Percentiles rank a stretch among this genome's conserved stretches.
Evolutionary conservation across 768 basidiomycete species (phyloP).

Genomic region (Cystobasidium tubakii): DNA sequence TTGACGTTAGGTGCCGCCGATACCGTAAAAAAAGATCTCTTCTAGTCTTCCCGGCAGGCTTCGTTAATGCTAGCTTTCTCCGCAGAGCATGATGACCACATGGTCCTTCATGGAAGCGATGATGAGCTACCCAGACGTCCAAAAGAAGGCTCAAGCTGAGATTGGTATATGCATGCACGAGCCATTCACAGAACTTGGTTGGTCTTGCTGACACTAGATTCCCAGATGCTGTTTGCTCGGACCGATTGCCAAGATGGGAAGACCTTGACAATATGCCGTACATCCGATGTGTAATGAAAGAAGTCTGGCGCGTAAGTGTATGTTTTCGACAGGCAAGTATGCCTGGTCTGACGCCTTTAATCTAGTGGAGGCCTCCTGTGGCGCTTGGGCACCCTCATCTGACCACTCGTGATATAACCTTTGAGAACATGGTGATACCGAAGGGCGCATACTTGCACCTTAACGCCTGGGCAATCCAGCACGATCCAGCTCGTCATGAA

Average conservation of each 20-base stretch:
- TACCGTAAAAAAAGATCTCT: not conserved
- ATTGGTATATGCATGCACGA: not conserved
- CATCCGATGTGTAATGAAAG: constrained; percentile 3
- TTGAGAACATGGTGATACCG: not conserved
- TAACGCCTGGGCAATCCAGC: constrained; percentile 11
- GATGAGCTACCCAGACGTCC: constrained; percentile 6
- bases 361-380: constrained; percentile 4
- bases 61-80: not conserved
- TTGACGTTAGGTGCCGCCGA: constrained; percentile 22
- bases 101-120: constrained; percentile 30
- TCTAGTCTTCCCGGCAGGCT: not conserved
- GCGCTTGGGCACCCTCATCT: constrained; percentile 7
- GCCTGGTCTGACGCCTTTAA: too few relatives aligned
- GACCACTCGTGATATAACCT: not conserved
- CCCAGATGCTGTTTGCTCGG: not conserved
- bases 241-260: constrained; percentile 5
- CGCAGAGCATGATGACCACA: constrained; percentile 19
- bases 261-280: not conserved
- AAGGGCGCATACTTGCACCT: constrained; percentile 3
- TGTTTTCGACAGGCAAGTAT: too few relatives aligned
- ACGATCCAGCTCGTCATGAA: not conserved
- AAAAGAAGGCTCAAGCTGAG: constrained; percentile 5
- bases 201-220: not conserved
- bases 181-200: not conserved
- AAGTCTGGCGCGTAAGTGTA: constrained; percentile 3